Base-by-base conservation (phyloP, 2,329 filamentous ascomycete genomes). In the Claviceps sp. region DNA sequence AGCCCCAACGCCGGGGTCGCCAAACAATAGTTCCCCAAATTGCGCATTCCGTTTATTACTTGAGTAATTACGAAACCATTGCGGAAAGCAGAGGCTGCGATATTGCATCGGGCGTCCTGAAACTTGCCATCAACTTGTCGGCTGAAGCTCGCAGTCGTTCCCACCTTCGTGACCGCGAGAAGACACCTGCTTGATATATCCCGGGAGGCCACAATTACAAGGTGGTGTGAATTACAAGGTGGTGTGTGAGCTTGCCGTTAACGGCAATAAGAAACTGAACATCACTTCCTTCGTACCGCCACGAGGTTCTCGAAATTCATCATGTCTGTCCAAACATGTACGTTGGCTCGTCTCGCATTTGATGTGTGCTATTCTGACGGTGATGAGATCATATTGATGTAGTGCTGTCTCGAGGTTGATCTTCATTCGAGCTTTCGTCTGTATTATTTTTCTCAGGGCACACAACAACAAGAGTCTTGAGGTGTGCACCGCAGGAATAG, bases 1-100 rank as follows among this genome's bases (percentile, higher is more conserved):
- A 50, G 67, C 73, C 75, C 75, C 73, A 77, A 73, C 61, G 74
- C 56, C 58, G 74, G 74, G 75, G 74, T 75, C 56, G 60, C 60
- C 56, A 62, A 60, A 59, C 61, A 73, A 61, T 77, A 71, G 69
- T 56, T 13, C 56, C 52, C 50, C n/a, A 24, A 47, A 48, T 52
- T 51, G 46, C 48, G 56, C 56, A 59, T 61, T 60, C 64, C 59
- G 54, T 50, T 59, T 62, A 59, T 56, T 54, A 16, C 46, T 42
- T 48, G 50, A 50, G 47, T 55, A 57, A 50, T 54, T 50, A 50
- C 45, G 59, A 62, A 56, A 60, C 59, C 52, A 59, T 48, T 37
- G 52, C 44, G 50, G 58, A 56, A 55, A 56, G 40, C 47, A 19
- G 42, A 40, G 50, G 48, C 57, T 60, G 54, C 56, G 19, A 47